These are phyloP conservation scores for Ustilago loliicola DNA, from an alignment of 1,284 basidiomycete genomes.

Conservation along the genomic window DNA sequence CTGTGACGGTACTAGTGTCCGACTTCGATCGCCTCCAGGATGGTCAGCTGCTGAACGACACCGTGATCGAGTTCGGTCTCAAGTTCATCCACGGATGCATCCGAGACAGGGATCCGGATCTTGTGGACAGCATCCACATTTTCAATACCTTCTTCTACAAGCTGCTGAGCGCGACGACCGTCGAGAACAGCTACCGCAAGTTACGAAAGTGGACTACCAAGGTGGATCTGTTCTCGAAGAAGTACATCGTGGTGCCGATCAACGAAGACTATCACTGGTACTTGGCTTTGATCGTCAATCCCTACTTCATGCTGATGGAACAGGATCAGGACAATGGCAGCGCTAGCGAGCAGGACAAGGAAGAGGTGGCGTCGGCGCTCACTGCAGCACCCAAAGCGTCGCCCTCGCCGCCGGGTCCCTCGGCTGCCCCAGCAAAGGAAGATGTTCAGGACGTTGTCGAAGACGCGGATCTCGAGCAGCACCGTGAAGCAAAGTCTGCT, in stretches of 20 bases:
- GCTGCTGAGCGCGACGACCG: conserved; percentile 78
- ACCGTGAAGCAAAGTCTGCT: neutral
- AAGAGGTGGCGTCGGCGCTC: conserved; percentile 21
- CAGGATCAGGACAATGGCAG: conserved; percentile 8
- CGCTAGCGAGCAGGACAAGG: conserved; percentile 31
- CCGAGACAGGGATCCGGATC: conserved; percentile 73
- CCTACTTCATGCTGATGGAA: conserved; percentile 71
- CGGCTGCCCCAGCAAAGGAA: neutral
- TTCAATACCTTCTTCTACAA: conserved; percentile 99
- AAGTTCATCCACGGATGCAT: conserved; percentile 76
- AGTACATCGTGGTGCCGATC: conserved; percentile 93
- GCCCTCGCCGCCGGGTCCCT: neutral
- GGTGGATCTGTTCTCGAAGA: conserved; percentile 88
- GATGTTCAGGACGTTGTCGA: neutral
- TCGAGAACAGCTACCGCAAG: conserved; percentile 78
- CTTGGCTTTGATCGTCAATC: conserved; percentile 90
- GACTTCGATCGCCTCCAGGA: conserved; percentile 60
- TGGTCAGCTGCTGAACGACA: conserved; percentile 81
- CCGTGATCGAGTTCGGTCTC: conserved; percentile 92
- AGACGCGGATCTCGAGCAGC: neutral
- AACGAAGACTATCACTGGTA: conserved; percentile 99
- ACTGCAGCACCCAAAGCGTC: neutral
- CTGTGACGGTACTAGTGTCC: conserved; percentile 48
- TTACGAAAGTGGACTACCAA: conserved; percentile 95
- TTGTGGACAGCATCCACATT: conserved; percentile 83